Conservation (phyloP, 2,329 filamentous ascomycete species). For the Colletotrichum cereale region DNA sequence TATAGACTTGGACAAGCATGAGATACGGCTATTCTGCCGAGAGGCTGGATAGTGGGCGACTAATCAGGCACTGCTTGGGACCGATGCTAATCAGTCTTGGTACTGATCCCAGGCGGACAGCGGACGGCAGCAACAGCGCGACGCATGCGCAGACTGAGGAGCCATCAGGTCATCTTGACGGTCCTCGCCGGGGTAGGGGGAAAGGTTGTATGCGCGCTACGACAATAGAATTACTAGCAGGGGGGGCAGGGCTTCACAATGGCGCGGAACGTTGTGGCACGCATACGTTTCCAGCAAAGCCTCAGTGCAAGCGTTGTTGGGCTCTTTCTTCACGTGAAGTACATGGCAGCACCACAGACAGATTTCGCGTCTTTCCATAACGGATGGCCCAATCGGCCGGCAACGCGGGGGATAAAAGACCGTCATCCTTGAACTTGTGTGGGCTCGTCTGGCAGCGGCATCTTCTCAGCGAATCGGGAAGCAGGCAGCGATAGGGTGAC, state of each 20-base stretch:
- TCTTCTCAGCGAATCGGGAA: slow-evolving; percentile 12
- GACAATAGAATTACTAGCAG: slow-evolving; percentile 1
- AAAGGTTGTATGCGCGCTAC: slow-evolving; percentile 15
- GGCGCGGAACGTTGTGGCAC: slow-evolving; percentile 1
- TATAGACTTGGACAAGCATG: not conserved
- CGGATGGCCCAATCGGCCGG: slow-evolving; percentile 20
- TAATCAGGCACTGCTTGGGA: slow-evolving; percentile 10
- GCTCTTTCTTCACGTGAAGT: not conserved
- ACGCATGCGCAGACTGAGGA: slow-evolving; percentile 22
- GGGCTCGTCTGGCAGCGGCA: slow-evolving; percentile 3
- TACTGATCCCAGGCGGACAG: slow-evolving; percentile 21
- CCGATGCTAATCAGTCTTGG: slow-evolving; percentile 16
- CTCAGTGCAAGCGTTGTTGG: not conserved
- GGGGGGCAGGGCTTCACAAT: slow-evolving; percentile 14
- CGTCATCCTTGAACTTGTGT: slow-evolving; percentile 8
- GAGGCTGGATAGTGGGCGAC: slow-evolving; percentile 4
- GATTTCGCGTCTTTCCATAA: not conserved
- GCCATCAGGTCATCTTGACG: slow-evolving; percentile 35
- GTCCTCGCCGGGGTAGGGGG: slow-evolving; percentile 13
- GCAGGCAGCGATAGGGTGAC: slow-evolving; percentile 12
- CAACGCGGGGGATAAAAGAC: slow-evolving; percentile 19
- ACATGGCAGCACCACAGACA: not conserved
- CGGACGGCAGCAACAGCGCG: not conserved
- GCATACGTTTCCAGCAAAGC: not conserved
- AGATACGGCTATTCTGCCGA: slow-evolving; percentile 14